phyloP scores from a whole-genome alignment of 495 filamentous ascomycete genomes.

The Penicillium simplicissimum region DNA sequence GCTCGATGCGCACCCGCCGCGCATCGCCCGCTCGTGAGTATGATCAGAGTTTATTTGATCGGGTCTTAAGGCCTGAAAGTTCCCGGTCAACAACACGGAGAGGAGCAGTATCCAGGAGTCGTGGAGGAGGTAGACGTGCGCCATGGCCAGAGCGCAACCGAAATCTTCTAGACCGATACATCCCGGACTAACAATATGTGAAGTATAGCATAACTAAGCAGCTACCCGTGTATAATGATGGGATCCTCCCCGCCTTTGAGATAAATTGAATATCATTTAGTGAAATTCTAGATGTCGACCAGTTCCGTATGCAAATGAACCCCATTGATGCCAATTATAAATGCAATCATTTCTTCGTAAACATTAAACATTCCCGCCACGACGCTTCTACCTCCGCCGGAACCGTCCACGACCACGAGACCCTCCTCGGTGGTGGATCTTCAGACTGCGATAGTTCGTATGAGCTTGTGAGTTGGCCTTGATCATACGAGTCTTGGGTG shows the following conservation, averaged over 20 bases:
- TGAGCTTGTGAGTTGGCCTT: slow-evolving; percentile 73
- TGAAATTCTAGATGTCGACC: not conserved
- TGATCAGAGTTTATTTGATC: slow-evolving; percentile 23
- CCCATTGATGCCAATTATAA: slow-evolving; percentile 25
- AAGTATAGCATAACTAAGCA: not conserved
- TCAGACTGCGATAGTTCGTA: slow-evolving; percentile 80
- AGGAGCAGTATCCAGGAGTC: slow-evolving; percentile 11
- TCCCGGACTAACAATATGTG: slow-evolving; percentile 35
- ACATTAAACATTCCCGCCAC: not conserved
- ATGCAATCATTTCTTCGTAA: slow-evolving; percentile 38
- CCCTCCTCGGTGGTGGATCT: slow-evolving; percentile 62
- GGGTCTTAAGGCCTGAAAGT: slow-evolving; percentile 29
- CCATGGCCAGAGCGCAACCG: slow-evolving; percentile 27
- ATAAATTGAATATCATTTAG: not conserved
- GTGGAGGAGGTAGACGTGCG: slow-evolving; percentile 24
- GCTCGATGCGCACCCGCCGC: slow-evolving; percentile 13
- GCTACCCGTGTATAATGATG: not conserved
- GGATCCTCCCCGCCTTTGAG: not conserved
- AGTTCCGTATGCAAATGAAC: slow-evolving; percentile 13
- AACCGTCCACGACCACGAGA: slow-evolving; percentile 50
- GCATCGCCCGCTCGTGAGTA: slow-evolving; percentile 28
- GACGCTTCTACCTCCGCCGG: slow-evolving; percentile 39
- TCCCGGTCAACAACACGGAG: slow-evolving; percentile 5
- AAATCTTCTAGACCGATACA: slow-evolving; percentile 39
- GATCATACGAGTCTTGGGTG: slow-evolving; percentile 64